phyloP scores from a whole-genome alignment of 2,329 filamentous ascomycete species.

The Phyllachora maydis region DNA sequence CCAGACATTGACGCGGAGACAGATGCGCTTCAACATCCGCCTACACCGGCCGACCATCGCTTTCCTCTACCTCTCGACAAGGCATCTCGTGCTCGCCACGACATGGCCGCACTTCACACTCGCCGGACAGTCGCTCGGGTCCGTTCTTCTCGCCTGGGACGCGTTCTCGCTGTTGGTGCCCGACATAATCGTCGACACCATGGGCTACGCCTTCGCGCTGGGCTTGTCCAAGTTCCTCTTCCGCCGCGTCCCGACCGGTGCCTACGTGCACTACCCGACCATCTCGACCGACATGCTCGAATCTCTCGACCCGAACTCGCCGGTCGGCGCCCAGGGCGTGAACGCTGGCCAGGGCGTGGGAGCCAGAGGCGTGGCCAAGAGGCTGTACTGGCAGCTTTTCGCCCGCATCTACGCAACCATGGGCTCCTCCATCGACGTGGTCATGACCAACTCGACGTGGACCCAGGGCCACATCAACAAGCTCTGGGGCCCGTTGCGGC shows the following conservation, averaged over 20 bases:
- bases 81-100: slow-evolving; percentile 66
- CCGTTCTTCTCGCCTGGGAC: slow-evolving; percentile 72
- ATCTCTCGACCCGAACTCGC: slow-evolving; percentile 45
- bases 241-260: slow-evolving; percentile 58
- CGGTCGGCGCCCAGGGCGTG: slow-evolving; percentile 44
- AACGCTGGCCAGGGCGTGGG: slow-evolving; percentile 71
- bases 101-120: slow-evolving; percentile 88
- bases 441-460: slow-evolving; percentile 97
- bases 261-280: slow-evolving; percentile 95
- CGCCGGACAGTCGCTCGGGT: slow-evolving; percentile 82
- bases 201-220: slow-evolving; percentile 89
- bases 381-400: slow-evolving; percentile 71
- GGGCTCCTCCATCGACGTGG: slow-evolving; percentile 68
- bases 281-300: slow-evolving; percentile 96
- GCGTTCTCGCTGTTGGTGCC: slow-evolving; percentile 82
- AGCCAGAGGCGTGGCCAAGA: slow-evolving; percentile 49
- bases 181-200: slow-evolving; percentile 90
- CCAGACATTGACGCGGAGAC: too few relatives aligned
- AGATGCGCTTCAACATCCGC: slow-evolving; percentile 81
- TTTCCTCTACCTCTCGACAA: slow-evolving; percentile 79
- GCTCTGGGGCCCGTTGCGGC: slow-evolving; percentile 50
- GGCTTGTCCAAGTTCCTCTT: slow-evolving; percentile 72
- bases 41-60: slow-evolving; percentile 65
- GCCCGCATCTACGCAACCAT: slow-evolving; percentile 65
- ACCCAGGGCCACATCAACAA: slow-evolving; percentile 65